A percentile compares a stretch with the other conserved stretches of the same genome.
Conservation (phyloP, 768 basidiomycete genomes). For the Dendrothele bispora region DNA sequence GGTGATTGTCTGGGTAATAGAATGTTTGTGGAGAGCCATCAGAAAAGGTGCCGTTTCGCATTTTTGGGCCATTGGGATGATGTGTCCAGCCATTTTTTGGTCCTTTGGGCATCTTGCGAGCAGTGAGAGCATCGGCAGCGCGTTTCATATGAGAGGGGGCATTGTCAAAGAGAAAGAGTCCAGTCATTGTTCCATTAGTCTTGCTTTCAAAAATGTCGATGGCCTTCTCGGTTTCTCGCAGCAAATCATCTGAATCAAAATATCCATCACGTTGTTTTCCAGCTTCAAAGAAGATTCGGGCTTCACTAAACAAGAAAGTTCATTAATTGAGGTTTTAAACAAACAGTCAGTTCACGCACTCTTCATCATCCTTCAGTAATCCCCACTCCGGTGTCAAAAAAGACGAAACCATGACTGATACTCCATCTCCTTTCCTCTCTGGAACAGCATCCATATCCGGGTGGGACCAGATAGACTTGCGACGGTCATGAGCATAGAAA, state of each 20-base stretch:
- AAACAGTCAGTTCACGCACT: constrained; percentile 7
- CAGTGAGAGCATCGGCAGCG: constrained; percentile 25
- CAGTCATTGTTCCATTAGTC: not conserved
- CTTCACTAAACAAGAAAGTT: constrained; percentile 9
- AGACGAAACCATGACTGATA: constrained; percentile 29
- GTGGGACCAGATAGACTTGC: constrained; percentile 18
- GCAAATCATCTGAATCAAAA: constrained; percentile 14
- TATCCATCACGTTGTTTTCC: constrained; percentile 19
- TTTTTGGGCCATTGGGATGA: constrained; percentile 13
- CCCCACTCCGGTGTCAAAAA: constrained; percentile 27
- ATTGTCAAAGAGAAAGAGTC: constrained; percentile 6
- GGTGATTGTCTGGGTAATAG: constrained; percentile 31
- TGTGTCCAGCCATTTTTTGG: constrained; percentile 13
- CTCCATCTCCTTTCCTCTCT: constrained; percentile 25
- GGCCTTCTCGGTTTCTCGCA: constrained; percentile 12
- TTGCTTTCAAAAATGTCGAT: constrained; percentile 17
- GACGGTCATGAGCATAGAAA: constrained; percentile 26
- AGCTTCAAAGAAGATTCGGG: constrained; percentile 19
- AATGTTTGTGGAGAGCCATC: constrained; percentile 26
- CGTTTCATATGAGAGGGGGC: constrained; percentile 24
- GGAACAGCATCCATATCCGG: constrained; percentile 15
- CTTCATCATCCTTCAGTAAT: constrained; percentile 7
- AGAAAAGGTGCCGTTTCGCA: constrained; percentile 19
- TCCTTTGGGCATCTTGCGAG: constrained; percentile 26
- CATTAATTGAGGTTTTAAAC: not conserved